phyloP scores from a whole-genome alignment of 495 filamentous ascomycete species.

The Cercophora newfieldiana region DNA sequence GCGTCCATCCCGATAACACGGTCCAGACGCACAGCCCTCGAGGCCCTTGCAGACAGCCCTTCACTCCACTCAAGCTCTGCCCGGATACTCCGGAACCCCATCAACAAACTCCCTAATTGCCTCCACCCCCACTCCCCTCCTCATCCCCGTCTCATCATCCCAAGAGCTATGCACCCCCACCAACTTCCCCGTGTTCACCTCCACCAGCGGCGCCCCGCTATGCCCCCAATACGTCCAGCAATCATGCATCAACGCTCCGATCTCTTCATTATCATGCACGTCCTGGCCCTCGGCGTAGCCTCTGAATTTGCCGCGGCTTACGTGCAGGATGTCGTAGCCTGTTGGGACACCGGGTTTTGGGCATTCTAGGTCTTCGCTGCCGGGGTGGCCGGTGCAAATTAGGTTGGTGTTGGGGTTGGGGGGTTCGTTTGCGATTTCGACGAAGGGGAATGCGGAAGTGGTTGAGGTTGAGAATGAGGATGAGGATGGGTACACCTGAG shows the following conservation, averaged over 20 bases:
- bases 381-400: constrained; percentile 46
- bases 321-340: constrained; percentile 46
- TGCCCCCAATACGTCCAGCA: constrained; percentile 60
- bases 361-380: constrained; percentile 47
- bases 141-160: constrained; percentile 49
- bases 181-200: constrained; percentile 32
- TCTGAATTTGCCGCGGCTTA: constrained; percentile 38
- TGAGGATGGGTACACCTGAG: constrained; percentile 3
- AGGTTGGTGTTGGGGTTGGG: constrained; percentile 16
- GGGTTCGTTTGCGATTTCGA: constrained; percentile 8
- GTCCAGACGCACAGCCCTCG: too few relatives aligned
- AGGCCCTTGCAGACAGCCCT: too few relatives aligned
- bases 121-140: constrained; percentile 43
- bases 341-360: constrained; percentile 29
- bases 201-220: constrained; percentile 46
- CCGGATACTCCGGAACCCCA: too few relatives aligned
- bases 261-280: constrained; percentile 48
- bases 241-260: constrained; percentile 50
- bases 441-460: neutral
- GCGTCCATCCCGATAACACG: too few relatives aligned
- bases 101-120: constrained; percentile 33
- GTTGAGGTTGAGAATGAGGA: neutral
- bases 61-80: too few relatives aligned
- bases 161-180: constrained; percentile 50
- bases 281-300: constrained; percentile 42